phyloP scores from a whole-genome alignment of 2,329 filamentous ascomycete species.

The Verticillium nonalfalfae region DNA sequence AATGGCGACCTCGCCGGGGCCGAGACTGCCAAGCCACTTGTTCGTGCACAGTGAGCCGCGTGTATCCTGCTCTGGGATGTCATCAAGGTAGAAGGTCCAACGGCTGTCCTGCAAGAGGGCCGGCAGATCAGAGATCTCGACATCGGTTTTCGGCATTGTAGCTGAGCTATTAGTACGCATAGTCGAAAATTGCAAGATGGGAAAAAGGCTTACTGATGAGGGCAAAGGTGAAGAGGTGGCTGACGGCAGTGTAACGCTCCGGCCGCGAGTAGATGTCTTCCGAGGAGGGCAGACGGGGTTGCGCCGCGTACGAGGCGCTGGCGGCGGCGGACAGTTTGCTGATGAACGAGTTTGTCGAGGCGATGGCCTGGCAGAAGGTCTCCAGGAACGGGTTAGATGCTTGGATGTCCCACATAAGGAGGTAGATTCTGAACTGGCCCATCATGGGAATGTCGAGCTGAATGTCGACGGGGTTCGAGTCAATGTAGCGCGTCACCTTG shows the following conservation, averaged over 20 bases:
- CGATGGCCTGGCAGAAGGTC: slow-evolving; percentile 49
- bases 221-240: slow-evolving; percentile 63
- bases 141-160: slow-evolving; percentile 51
- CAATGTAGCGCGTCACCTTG: slow-evolving; percentile 67
- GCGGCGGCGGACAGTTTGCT: slow-evolving; percentile 53
- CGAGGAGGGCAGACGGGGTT: slow-evolving; percentile 49
- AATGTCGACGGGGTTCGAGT: slow-evolving; percentile 71
- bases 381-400: slow-evolving; percentile 51
- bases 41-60: slow-evolving; percentile 50
- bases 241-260: slow-evolving; percentile 62
- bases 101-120: slow-evolving; percentile 54
- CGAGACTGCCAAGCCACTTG: slow-evolving; percentile 62
- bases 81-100: slow-evolving; percentile 69
- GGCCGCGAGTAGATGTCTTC: slow-evolving; percentile 62
- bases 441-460: slow-evolving; percentile 74
- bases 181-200: not conserved
- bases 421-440: slow-evolving; percentile 70
- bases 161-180: slow-evolving; percentile 26
- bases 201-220: slow-evolving; percentile 50
- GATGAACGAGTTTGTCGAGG: slow-evolving; percentile 45
- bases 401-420: slow-evolving; percentile 59
- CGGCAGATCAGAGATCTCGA: slow-evolving; percentile 63
- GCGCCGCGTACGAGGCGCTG: slow-evolving; percentile 53
- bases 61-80: slow-evolving; percentile 50
- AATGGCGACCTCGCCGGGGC: slow-evolving; percentile 52